Evolutionary conservation across 2,329 filamentous ascomycete species (phyloP).

Genomic region (Aspergillus carbonarius): DNA sequence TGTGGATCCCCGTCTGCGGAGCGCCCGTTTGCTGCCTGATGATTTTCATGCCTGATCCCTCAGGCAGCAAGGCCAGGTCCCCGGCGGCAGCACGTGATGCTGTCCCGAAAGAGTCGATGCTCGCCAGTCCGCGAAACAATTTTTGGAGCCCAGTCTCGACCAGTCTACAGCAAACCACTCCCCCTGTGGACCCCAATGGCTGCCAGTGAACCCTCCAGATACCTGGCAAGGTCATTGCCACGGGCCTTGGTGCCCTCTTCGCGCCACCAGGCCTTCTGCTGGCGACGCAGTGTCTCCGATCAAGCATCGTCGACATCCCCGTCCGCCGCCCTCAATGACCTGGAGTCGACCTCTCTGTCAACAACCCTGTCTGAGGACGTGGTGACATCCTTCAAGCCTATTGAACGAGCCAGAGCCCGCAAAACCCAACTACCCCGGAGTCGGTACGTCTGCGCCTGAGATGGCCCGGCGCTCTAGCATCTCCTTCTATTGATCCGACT

Average conservation of each 20-base stretch:
- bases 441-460: slow-evolving; percentile 46
- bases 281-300: slow-evolving; percentile 50
- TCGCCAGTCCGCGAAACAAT: slow-evolving; percentile 30
- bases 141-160: slow-evolving; percentile 25
- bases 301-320: slow-evolving; percentile 35
- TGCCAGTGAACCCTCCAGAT: slow-evolving; percentile 40
- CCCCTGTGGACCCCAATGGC: slow-evolving; percentile 34
- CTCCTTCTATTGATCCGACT: slow-evolving; percentile 7
- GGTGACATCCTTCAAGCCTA: slow-evolving; percentile 51
- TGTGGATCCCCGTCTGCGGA: slow-evolving; percentile 15
- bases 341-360: slow-evolving; percentile 50
- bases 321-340: slow-evolving; percentile 38
- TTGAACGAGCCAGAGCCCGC: slow-evolving; percentile 48
- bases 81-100: slow-evolving; percentile 16
- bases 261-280: slow-evolving; percentile 32
- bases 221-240: slow-evolving; percentile 40
- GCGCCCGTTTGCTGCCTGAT: slow-evolving; percentile 11
- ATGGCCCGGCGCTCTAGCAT: not conserved
- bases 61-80: slow-evolving; percentile 1
- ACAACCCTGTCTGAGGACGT: slow-evolving; percentile 39
- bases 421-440: slow-evolving; percentile 49
- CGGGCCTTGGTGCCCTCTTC: slow-evolving; percentile 33
- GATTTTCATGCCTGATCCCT: not conserved
- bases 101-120: slow-evolving; percentile 15
- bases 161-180: slow-evolving; percentile 21